Conservation (phyloP, 2,329 filamentous ascomycete genomes). For the Penicillium sp. region DNA sequence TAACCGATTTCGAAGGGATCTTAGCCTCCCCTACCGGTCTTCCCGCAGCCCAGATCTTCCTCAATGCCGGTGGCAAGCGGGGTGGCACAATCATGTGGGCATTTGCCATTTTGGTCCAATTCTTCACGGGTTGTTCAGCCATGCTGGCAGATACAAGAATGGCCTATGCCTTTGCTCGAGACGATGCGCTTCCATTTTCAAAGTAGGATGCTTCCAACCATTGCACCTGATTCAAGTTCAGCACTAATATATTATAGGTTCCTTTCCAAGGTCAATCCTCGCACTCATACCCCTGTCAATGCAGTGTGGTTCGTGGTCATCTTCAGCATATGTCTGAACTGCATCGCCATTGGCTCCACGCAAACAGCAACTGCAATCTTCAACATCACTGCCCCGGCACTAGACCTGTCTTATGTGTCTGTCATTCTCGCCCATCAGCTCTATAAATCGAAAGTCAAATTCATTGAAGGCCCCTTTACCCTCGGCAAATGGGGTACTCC, state of each 20-base stretch:
- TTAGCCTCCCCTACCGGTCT: constrained; percentile 59
- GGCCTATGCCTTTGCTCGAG: constrained; percentile 62
- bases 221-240: neutral
- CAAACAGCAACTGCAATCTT: constrained; percentile 52
- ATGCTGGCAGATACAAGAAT: constrained; percentile 65
- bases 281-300: constrained; percentile 61
- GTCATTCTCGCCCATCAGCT: constrained; percentile 60
- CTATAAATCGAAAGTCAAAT: constrained; percentile 54
- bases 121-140: constrained; percentile 64
- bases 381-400: constrained; percentile 53
- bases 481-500: constrained; percentile 57
- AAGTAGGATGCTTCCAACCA: constrained; percentile 37
- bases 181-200: constrained; percentile 62
- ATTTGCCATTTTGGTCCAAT: constrained; percentile 63
- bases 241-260: constrained; percentile 37
- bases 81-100: constrained; percentile 63
- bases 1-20: constrained; percentile 58
- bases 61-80: constrained; percentile 58
- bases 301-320: constrained; percentile 64
- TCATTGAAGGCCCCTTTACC: constrained; percentile 59
- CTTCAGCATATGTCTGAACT: constrained; percentile 56
- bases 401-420: constrained; percentile 58
- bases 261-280: constrained; percentile 53
- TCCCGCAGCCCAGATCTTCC: constrained; percentile 60
- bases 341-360: constrained; percentile 47